Base-by-base conservation (phyloP, 2,329 filamentous ascomycete species). In the Ascochyta clinopodiicola region DNA sequence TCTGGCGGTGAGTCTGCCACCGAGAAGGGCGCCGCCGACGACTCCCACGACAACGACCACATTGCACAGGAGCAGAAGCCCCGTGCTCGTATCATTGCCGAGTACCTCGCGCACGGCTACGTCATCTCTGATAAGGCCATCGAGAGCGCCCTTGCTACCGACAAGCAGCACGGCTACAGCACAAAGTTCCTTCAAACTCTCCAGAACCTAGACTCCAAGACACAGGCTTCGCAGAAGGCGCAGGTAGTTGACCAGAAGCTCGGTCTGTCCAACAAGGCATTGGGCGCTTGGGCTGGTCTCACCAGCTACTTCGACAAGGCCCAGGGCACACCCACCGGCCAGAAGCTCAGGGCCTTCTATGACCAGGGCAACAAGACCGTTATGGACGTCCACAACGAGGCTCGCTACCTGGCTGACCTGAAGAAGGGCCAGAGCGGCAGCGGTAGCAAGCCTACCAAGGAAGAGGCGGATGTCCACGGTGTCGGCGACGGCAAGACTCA, bases 51-150 rank as follows among this genome's bases (percentile, higher is more conserved):
- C 25, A 84, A 88, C 57, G 82, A 92, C 68, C 86, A 92, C 67
- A 88, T 98, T 68, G 87, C 88, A 13, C 95, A 99, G 75, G 95
- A 99, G 79, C 92, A 98, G 82, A 99, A 99, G 84, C 95, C 95
- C 15, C 90, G 93, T 69, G 87, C 90, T 36, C 91, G 95, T 69
- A 96, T 99, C 76, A 78, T 97, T 45, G 95, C 95, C 63, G 95
- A 99, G 81, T 97, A 98, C 78, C 89, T 99, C 31, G 93, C 95
- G 10, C 92, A 97, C 70, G 95, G 95, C 66, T 99, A 99, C 80
- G 85, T 88, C 35, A 83, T 98, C 62, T 92, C 85, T 58, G 88
- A 90, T 72, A 81, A 84, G 52, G 90, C 91, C 45, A 88, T 96
- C 66, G 85, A 95, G 80, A 85, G 85, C 60, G 94, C 92, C 60